Conservation (phyloP, 1,284 basidiomycete genomes). For the Cutaneotrichosporon sp. region DNA sequence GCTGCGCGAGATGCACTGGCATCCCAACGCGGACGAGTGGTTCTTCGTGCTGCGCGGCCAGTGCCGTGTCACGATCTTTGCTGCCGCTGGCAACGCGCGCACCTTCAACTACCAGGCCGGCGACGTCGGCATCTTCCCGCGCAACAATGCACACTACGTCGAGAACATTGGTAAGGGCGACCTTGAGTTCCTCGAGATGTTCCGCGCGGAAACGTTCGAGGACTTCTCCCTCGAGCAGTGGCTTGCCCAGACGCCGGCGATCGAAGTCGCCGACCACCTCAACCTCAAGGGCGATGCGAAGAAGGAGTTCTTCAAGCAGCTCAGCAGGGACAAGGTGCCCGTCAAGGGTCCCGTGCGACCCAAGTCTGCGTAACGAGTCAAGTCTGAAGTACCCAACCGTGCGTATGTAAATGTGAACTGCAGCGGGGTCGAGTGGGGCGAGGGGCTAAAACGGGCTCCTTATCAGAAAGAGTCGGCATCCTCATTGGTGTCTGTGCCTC, state of each 20-base stretch:
- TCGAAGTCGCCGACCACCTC: slow-evolving; percentile 60
- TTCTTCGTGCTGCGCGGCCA: slow-evolving; percentile 56
- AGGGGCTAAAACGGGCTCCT: too few relatives aligned
- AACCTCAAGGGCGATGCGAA: slow-evolving; percentile 23
- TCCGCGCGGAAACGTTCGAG: slow-evolving; percentile 60
- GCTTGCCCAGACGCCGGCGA: slow-evolving; percentile 64
- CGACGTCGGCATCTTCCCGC: slow-evolving; percentile 63
- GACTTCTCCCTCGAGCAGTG: slow-evolving; percentile 67
- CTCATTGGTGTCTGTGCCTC: too few relatives aligned
- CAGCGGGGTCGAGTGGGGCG: too few relatives aligned
- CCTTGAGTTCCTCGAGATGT: slow-evolving; percentile 65
- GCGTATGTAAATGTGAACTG: neutral
- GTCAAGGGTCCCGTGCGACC: slow-evolving; percentile 20
- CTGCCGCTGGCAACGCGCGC: slow-evolving; percentile 62
- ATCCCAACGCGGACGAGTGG: slow-evolving; percentile 61
- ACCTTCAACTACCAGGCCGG: slow-evolving; percentile 70
- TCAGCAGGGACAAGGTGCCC: slow-evolving; percentile 30
- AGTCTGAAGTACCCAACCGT: neutral
- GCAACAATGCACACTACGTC: slow-evolving; percentile 63
- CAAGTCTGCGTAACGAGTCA: slow-evolving; percentile 15
- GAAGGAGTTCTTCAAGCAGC: slow-evolving; percentile 24
- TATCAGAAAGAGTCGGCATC: too few relatives aligned
- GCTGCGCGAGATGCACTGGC: slow-evolving; percentile 67
- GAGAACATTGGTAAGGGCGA: slow-evolving; percentile 69
- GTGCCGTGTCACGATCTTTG: slow-evolving; percentile 66